Conservation (phyloP, 305 asterid species). For the Plantago coronopus region DNA sequence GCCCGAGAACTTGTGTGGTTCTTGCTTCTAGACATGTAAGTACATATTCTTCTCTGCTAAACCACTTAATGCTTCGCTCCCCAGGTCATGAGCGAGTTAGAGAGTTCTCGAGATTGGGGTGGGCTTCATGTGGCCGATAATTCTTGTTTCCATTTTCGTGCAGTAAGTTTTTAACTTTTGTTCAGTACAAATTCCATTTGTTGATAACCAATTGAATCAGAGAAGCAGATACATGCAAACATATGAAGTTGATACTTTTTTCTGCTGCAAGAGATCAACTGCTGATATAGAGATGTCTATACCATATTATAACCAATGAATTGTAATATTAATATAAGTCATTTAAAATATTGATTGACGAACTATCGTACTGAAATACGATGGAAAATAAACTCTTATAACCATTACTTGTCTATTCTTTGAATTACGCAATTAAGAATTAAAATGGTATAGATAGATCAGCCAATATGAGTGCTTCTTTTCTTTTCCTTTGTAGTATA, state of each 20-base stretch:
- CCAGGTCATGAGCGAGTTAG: constrained; percentile 65
- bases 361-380: not conserved
- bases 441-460: not conserved
- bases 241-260: too few relatives aligned
- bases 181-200: constrained; percentile 4
- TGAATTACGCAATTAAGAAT: not conserved
- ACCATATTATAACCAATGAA: not conserved
- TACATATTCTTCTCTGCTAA: constrained; percentile 17
- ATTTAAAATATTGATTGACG: too few relatives aligned
- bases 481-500: not conserved
- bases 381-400: not conserved
- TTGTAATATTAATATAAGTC: not conserved
- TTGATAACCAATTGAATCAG: constrained; percentile 8
- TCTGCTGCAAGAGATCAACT: not conserved
- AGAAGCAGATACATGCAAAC: not conserved
- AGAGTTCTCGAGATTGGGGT: constrained; percentile 67
- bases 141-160: constrained; percentile 91
- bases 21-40: constrained; percentile 14
- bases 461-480: not conserved
- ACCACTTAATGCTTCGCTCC: constrained; percentile 10
- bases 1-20: constrained; percentile 5
- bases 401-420: not conserved
- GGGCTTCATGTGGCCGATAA: constrained; percentile 91
- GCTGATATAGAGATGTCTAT: not conserved
- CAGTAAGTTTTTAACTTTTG: constrained; percentile 46